Evolutionary conservation across 305 asterid genomes (phyloP), one percentile per base, ranked within the genome.

Genomic region (Plantago rigida): DNA sequence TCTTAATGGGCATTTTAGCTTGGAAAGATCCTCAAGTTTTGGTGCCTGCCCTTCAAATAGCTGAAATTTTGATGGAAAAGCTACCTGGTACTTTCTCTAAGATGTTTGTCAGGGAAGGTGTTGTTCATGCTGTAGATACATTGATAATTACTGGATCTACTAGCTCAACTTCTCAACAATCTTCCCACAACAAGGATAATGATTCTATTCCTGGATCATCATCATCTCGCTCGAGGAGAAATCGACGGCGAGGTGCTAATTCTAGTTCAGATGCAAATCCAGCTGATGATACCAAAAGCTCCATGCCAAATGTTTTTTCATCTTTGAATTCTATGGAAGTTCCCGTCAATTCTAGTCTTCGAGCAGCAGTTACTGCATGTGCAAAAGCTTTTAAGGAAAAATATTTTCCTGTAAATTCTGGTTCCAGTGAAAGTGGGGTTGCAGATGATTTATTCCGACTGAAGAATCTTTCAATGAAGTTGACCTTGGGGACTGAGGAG

Each of bases 1-100:
- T 94, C 77, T 79, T 94, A 70, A 95, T 97, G 69, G 99, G 99
- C 68, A 95, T 94, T 64, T 76, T 94, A 72, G 99, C 99, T 54
- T 94, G 96, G 97, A 94, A 94, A 80, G 99, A 94, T 80, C 97
- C 99, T 39, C 99, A 87, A 71, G 99, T 85, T 63, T 77, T 94
- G 86, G 83, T 94, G 41, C 97, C 97, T 29, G 89, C 99, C 49
- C 96, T 94, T 72, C 97, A 94, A 66, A 82, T 89, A 66, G 88
- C 99, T 26, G 99, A 87, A 76, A 94, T 94, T 60, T 76, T 89
- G 74, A 89, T 94, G 99, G 96, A 89, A 76, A 94, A 87, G 73
- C 97, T 89, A 66, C 99, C 99, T 47, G 89, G 73, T 65, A 79
- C 78, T 49, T 94, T 94, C 77, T 74, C 96, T 54, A 87, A 87